Percentiles rank a stretch among this genome's conserved stretches.
Conservation (phyloP, 495 filamentous ascomycete genomes). For the Tuber calosporum region DNA sequence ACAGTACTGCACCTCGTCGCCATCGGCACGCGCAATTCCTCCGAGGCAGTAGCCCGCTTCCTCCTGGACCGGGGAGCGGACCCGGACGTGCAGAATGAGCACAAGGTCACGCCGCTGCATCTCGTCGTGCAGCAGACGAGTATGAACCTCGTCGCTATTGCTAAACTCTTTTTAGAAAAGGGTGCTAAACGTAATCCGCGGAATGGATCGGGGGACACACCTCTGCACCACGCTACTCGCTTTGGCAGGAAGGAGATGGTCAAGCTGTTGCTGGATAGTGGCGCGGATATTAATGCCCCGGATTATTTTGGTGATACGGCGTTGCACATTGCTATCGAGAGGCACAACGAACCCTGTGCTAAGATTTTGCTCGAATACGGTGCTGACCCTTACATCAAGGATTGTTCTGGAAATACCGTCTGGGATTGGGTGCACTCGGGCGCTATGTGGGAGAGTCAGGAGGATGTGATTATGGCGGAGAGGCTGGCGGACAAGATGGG, state of each 20-base stretch:
- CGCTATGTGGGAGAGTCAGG: slow-evolving; percentile 1
- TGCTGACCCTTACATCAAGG: not conserved
- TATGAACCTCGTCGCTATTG: not conserved
- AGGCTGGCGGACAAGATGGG: not conserved
- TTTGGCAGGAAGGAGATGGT: slow-evolving; percentile 5
- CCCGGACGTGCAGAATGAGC: slow-evolving; percentile 1
- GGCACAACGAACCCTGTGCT: not conserved
- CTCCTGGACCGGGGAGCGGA: slow-evolving; percentile 3
- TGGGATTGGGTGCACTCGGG: slow-evolving; percentile 4
- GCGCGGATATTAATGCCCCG: not conserved
- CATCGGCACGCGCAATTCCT: not conserved
- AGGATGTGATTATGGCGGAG: slow-evolving; percentile 3
- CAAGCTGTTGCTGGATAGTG: not conserved
- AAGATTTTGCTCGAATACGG: not conserved
- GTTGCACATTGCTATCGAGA: not conserved
- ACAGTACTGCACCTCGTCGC: not conserved
- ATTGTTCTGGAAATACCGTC: not conserved
- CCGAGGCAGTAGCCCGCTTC: not conserved
- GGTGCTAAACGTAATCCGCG: not conserved
- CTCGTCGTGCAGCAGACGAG: slow-evolving; percentile 3
- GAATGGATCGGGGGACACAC: not conserved
- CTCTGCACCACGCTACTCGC: not conserved
- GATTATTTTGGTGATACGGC: not conserved
- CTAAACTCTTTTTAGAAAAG: not conserved
- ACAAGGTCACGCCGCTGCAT: not conserved